Percentiles rank a stretch among this genome's conserved stretches.
Conservation (phyloP, 305 asterid species). For the Ilex paraguariensis region DNA sequence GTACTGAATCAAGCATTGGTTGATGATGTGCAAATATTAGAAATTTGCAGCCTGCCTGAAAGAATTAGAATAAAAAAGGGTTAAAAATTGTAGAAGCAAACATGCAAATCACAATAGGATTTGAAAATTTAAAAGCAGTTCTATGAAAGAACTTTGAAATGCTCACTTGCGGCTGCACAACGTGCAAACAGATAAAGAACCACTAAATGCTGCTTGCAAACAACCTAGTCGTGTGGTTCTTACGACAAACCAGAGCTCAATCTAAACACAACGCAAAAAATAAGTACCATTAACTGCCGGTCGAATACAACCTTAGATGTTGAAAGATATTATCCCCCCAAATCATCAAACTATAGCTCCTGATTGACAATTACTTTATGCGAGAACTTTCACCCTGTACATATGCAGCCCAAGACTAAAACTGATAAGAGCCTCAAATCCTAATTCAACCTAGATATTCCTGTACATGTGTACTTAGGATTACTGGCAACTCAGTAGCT, state of each 20-base stretch:
- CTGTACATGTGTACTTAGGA: too few relatives aligned
- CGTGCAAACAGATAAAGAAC: background rate
- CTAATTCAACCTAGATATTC: too few relatives aligned
- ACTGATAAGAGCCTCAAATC: too few relatives aligned
- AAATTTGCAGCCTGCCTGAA: slow-evolving; percentile 96
- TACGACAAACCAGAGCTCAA: background rate
- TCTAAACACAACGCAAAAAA: background rate
- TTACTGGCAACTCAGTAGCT: too few relatives aligned
- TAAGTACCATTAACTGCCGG: too few relatives aligned
- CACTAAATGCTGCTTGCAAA: background rate
- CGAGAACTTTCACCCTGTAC: too few relatives aligned
- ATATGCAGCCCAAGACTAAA: too few relatives aligned
- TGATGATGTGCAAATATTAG: slow-evolving; percentile 93
- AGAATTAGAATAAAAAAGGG: slow-evolving; percentile 15
- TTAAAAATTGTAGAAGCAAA: slow-evolving; percentile 11
- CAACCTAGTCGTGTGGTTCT: background rate
- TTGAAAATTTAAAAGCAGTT: background rate
- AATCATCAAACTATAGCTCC: too few relatives aligned
- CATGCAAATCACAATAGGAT: background rate
- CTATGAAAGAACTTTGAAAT: background rate
- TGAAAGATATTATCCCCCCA: too few relatives aligned
- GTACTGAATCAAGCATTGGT: slow-evolving; percentile 79
- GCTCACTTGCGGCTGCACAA: background rate
- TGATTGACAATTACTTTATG: too few relatives aligned
- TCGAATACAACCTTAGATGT: too few relatives aligned